These are phyloP conservation scores for Stramenopiles sp. DNA, from an alignment of 352 stramenopile species.

Conservation along the genomic window DNA sequence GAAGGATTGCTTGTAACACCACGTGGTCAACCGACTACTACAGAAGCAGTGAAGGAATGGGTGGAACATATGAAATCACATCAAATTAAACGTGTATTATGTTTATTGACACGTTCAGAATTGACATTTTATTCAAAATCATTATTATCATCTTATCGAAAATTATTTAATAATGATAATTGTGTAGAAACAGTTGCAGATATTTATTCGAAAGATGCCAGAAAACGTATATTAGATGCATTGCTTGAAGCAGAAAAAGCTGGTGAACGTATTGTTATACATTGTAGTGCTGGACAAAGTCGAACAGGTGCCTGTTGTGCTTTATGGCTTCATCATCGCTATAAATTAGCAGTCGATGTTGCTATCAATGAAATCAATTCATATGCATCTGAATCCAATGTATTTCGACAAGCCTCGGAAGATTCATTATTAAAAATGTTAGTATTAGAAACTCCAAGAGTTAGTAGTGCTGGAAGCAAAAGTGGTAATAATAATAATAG, in stretches of 20 bases:
- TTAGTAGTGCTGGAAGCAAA: neutral
- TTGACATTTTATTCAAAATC: too few relatives aligned
- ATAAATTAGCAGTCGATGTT: constrained; percentile 12
- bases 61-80: too few relatives aligned
- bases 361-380: constrained; percentile 16
- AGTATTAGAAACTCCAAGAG: neutral
- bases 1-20: too few relatives aligned
- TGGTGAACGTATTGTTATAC: constrained; percentile 17
- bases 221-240: constrained; percentile 15
- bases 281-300: constrained; percentile 17
- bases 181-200: too few relatives aligned
- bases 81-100: too few relatives aligned
- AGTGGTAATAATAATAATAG: constrained; percentile 2
- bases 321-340: constrained; percentile 19
- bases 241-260: constrained; percentile 14
- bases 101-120: too few relatives aligned
- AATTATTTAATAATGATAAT: too few relatives aligned
- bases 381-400: constrained; percentile 10
- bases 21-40: too few relatives aligned
- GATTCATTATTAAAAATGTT: constrained; percentile 8
- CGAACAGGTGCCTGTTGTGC: constrained; percentile 17
- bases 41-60: too few relatives aligned
- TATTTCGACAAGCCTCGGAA: constrained; percentile 13
- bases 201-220: too few relatives aligned
- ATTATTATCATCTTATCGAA: too few relatives aligned